These are phyloP conservation scores for Grigorovia jiainica DNA, from an alignment of 805 yeast genomes.

Conservation along the genomic window DNA sequence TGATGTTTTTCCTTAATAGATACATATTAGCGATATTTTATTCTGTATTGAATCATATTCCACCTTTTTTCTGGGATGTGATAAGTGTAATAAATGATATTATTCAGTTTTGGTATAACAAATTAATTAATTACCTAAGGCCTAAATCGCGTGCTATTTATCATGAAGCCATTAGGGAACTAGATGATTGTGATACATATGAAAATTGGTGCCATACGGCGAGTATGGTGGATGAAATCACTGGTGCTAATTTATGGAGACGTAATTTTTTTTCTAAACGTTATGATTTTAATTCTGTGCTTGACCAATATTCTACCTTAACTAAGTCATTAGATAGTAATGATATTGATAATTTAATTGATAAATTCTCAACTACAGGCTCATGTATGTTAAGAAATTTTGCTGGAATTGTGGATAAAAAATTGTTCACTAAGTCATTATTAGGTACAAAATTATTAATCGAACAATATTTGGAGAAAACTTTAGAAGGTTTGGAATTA, in stretches of 20 bases:
- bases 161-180: slow-evolving; percentile 38
- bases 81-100: slow-evolving; percentile 35
- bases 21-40: slow-evolving; percentile 10
- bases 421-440: slow-evolving; percentile 70
- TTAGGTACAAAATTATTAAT: slow-evolving; percentile 84
- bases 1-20: neutral
- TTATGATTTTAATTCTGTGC: slow-evolving; percentile 76
- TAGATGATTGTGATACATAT: slow-evolving; percentile 46
- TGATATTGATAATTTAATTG: slow-evolving; percentile 51
- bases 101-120: slow-evolving; percentile 32
- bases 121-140: slow-evolving; percentile 19
- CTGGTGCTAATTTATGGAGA: slow-evolving; percentile 59
- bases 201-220: slow-evolving; percentile 63
- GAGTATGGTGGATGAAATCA: slow-evolving; percentile 37
- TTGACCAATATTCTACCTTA: slow-evolving; percentile 58
- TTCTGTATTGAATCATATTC: slow-evolving; percentile 30
- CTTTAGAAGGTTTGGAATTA: slow-evolving; percentile 63
- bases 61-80: slow-evolving; percentile 34
- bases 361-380: slow-evolving; percentile 65
- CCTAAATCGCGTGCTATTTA: slow-evolving; percentile 25
- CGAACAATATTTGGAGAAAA: slow-evolving; percentile 56
- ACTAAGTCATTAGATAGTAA: slow-evolving; percentile 46
- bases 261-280: slow-evolving; percentile 72
- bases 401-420: slow-evolving; percentile 79
- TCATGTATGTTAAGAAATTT: slow-evolving; percentile 64